phyloP scores from a whole-genome alignment of 345 rosid species.

The Ricinus communis region DNA sequence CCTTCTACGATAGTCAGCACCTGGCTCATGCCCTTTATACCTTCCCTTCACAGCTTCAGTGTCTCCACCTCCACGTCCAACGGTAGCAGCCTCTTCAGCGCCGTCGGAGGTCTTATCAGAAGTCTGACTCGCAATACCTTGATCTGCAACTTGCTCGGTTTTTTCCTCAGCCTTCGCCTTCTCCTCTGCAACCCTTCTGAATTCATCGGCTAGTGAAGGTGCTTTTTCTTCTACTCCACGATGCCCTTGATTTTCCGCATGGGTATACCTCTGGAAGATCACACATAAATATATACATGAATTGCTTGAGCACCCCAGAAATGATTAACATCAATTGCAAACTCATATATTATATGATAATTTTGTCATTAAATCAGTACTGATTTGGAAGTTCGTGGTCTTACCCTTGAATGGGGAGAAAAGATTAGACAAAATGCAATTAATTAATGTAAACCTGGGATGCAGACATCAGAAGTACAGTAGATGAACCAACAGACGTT shows the following conservation, averaged over 20 bases:
- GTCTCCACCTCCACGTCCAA: constrained; percentile 28
- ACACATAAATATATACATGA: no score
- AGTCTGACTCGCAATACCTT: constrained; percentile 38
- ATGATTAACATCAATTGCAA: no score
- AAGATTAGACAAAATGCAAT: no score
- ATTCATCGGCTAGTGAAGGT: constrained; percentile 49
- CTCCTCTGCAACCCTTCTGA: constrained; percentile 37
- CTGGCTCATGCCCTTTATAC: constrained; percentile 23
- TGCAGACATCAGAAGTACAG: no score
- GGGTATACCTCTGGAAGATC: no score
- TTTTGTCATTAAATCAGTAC: no score
- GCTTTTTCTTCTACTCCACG: constrained; percentile 38
- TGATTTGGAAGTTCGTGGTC: no score
- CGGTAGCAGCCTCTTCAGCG: constrained; percentile 20
- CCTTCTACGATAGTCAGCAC: constrained; percentile 17
- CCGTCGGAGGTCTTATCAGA: constrained; percentile 37
- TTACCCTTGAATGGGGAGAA: no score
- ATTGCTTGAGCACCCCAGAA: no score
- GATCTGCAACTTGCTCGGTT: not conserved
- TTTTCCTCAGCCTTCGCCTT: constrained; percentile 25
- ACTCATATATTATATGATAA: no score
- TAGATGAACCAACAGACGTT: no score
- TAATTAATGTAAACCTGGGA: no score
- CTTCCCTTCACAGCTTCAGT: constrained; percentile 25
- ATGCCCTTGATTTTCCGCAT: not conserved